A percentile compares a stretch with the other conserved stretches of the same genome.
Conservation (phyloP, 805 yeast species). For the Wickerhamomyces xylosicus region DNA sequence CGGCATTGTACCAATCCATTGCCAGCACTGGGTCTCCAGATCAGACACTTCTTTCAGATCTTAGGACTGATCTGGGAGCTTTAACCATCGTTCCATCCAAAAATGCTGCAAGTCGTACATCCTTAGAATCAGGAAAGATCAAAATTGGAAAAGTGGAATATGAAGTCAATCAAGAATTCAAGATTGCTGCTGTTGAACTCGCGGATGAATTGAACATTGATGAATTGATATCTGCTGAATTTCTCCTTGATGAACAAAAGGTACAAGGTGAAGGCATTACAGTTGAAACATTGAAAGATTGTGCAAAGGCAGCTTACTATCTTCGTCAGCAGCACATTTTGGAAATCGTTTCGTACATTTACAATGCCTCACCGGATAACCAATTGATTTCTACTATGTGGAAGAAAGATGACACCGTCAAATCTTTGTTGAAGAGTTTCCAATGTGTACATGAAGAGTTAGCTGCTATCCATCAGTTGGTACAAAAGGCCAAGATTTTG, state of each 20-base stretch:
- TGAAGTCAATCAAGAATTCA: constrained; percentile 55
- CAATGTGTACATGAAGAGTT: constrained; percentile 47
- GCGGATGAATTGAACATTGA: constrained; percentile 66
- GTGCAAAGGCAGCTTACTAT: constrained; percentile 61
- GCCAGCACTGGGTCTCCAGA: constrained; percentile 8
- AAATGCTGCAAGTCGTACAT: constrained; percentile 34
- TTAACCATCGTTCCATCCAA: constrained; percentile 33
- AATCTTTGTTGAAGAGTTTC: constrained; percentile 44
- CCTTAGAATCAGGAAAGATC: constrained; percentile 35
- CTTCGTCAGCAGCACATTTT: constrained; percentile 65
- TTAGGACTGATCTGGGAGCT: constrained; percentile 34
- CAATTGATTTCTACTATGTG: constrained; percentile 15
- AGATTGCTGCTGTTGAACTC: constrained; percentile 43
- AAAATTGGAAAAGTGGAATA: constrained; percentile 45
- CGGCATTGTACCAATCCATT: constrained; percentile 10
- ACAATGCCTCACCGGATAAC: constrained; percentile 19
- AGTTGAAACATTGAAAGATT: constrained; percentile 30
- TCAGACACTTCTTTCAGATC: constrained; percentile 10
- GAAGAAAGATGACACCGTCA: constrained; percentile 20
- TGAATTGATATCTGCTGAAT: constrained; percentile 65
- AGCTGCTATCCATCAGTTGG: constrained; percentile 38
- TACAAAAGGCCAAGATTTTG: constrained; percentile 42
- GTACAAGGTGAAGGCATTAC: constrained; percentile 38
- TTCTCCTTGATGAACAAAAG: constrained; percentile 28
- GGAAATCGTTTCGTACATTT: constrained; percentile 42